A percentile compares a stretch with the other conserved stretches of the same genome.
phyloP scores from a whole-genome alignment of 75 land plant genomes.

The Isoetes taiwanensis region DNA sequence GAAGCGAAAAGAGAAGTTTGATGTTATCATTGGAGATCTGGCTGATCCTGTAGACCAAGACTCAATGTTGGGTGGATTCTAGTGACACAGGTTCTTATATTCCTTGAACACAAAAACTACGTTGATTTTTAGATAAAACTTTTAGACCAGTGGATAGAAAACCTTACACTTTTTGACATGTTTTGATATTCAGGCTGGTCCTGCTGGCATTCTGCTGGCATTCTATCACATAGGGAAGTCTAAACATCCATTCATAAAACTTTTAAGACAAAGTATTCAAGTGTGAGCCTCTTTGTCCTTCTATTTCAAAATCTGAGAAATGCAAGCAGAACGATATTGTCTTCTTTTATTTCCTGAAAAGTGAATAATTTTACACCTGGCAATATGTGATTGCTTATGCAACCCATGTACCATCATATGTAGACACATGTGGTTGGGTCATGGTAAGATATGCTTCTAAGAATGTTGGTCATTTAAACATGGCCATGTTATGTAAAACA shows the following conservation, averaged over 20 bases:
- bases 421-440: constrained; percentile 76
- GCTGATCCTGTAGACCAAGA: constrained; percentile 90
- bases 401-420: constrained; percentile 67
- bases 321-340: no score
- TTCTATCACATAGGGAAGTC: constrained; percentile 77
- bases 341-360: no score
- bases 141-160: no score
- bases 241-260: constrained; percentile 94
- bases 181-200: constrained; percentile 88
- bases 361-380: no score
- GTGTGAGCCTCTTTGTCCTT: no score
- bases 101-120: no score
- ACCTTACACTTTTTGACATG: no score
- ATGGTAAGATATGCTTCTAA: no score
- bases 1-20: constrained; percentile 49
- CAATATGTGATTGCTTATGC: constrained; percentile 61
- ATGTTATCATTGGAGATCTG: constrained; percentile 81
- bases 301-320: no score
- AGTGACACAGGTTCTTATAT: constrained; percentile 64
- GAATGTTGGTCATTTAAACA: no score
- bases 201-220: constrained; percentile 86
- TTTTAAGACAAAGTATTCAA: constrained; percentile 68
- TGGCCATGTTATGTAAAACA: no score
- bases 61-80: constrained; percentile 55
- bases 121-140: no score